Conservation (phyloP, 257 asterid genomes). For the Fraxinus excelsior region DNA sequence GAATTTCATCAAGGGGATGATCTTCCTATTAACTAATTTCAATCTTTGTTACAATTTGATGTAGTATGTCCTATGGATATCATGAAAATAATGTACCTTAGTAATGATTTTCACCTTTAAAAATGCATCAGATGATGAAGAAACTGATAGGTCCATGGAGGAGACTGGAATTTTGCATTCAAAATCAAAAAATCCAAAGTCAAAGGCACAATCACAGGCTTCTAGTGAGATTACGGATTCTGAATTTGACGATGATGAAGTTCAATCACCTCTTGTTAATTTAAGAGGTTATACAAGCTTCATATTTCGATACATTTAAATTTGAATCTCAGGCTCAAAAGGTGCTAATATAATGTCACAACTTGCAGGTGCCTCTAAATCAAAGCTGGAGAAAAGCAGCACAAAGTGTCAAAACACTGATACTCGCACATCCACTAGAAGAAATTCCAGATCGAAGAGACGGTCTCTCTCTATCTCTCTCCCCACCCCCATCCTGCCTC, state of each 20-base stretch:
- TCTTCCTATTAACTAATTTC: not conserved
- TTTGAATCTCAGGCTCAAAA: not conserved
- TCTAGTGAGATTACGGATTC: conserved; percentile 59
- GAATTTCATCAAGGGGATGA: not conserved
- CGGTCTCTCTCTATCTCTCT: conserved; percentile 41
- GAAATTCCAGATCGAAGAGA: conserved; percentile 47
- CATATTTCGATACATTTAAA: conserved; percentile 10
- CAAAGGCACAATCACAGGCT: conserved; percentile 44
- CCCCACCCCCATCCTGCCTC: not conserved
- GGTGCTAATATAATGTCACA: conserved; percentile 7
- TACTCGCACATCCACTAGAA: conserved; percentile 40
- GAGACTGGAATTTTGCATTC: conserved; percentile 33
- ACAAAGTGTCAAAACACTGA: conserved; percentile 33
- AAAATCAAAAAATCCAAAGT: conserved; percentile 33
- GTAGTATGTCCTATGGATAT: not conserved
- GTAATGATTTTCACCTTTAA: conserved; percentile 16
- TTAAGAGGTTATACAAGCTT: conserved; percentile 38
- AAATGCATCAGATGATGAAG: conserved; percentile 62
- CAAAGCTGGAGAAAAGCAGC: conserved; percentile 50
- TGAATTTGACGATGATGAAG: conserved; percentile 60
- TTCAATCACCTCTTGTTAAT: conserved; percentile 51
- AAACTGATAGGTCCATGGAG: conserved; percentile 34
- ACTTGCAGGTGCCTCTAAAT: conserved; percentile 61
- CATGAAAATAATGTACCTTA: conserved; percentile 1
- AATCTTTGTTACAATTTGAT: not conserved